phyloP scores from a whole-genome alignment of 208 protist genomes.

The Crithidia expoeki region DNA sequence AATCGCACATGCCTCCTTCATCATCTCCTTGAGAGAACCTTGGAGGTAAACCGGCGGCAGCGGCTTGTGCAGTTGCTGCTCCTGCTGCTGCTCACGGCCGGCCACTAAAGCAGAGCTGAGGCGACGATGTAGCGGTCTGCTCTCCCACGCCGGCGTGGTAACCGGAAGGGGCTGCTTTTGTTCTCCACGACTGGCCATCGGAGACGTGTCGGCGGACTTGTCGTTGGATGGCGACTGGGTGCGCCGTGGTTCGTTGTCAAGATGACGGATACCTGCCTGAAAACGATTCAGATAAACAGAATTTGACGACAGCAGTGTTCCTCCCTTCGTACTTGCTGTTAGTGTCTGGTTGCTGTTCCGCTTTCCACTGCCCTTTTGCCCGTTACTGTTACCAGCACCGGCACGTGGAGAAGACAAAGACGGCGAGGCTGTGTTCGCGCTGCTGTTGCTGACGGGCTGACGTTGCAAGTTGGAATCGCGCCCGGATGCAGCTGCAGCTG shows the following conservation, averaged over 20 bases:
- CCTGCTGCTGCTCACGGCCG: constrained; percentile 18
- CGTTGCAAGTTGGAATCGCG: constrained; percentile 19
- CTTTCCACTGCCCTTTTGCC: neutral
- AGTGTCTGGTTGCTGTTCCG: neutral
- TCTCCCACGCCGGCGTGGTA: constrained; percentile 5
- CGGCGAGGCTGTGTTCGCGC: no score
- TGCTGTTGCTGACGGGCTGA: neutral
- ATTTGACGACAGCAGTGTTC: neutral
- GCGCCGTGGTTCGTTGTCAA: neutral
- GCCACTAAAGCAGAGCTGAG: constrained; percentile 26
- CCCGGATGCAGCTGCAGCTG: neutral
- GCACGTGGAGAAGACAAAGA: neutral
- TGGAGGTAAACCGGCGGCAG: constrained; percentile 20
- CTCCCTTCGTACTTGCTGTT: neutral
- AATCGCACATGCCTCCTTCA: constrained; percentile 63
- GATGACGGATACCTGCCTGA: constrained; percentile 25
- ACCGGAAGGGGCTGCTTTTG: neutral
- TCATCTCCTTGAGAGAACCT: constrained; percentile 51
- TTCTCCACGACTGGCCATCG: neutral
- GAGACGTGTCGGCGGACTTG: neutral
- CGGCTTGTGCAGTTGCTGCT: constrained; percentile 7
- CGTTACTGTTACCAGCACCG: neutral
- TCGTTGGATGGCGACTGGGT: constrained; percentile 1
- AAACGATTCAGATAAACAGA: constrained; percentile 25
- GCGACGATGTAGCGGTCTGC: constrained; percentile 17